These are phyloP conservation scores for Sclerotinia spermophila DNA, from an alignment of 2,329 filamentous ascomycete genomes.

Conservation along the genomic window DNA sequence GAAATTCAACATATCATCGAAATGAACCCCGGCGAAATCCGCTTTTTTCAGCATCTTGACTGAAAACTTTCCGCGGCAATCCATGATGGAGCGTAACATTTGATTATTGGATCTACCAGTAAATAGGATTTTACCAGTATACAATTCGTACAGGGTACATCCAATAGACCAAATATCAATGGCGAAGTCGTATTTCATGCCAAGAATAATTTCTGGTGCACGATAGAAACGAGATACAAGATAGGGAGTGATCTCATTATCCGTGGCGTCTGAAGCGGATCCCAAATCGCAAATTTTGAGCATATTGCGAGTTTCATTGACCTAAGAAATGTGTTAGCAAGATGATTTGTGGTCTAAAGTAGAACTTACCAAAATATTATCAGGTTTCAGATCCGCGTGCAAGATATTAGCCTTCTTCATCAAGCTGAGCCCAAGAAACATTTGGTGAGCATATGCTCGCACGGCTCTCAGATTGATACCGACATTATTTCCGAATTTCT, in stretches of 20 bases:
- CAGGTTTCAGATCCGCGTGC: conserved; percentile 94
- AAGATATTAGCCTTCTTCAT: conserved; percentile 90
- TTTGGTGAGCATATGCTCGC: conserved; percentile 86
- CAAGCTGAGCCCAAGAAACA: conserved; percentile 83
- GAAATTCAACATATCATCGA: conserved; percentile 82
- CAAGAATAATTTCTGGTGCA: conserved; percentile 93
- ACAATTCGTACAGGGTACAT: conserved; percentile 94
- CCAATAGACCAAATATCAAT: conserved; percentile 98
- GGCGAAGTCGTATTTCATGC: conserved; percentile 91
- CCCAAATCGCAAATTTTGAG: conserved; percentile 96
- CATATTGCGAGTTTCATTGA: conserved; percentile 76
- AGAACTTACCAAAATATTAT: conserved; percentile 72
- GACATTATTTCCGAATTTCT: conserved; percentile 92
- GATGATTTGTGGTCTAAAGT: not conserved
- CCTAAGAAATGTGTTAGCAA: conserved; percentile 39
- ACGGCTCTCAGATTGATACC: conserved; percentile 89
- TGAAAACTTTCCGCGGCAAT: conserved; percentile 88
- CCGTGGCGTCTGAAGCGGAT: conserved; percentile 87
- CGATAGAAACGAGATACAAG: conserved; percentile 97
- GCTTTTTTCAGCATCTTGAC: conserved; percentile 84
- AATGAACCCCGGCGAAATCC: conserved; percentile 71
- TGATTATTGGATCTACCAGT: conserved; percentile 95
- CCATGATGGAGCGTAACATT: conserved; percentile 96
- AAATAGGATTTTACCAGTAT: conserved; percentile 96
- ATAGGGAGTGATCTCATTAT: conserved; percentile 90